Evolutionary conservation across 257 asterid species (phyloP).

Genomic region (Rauvolfia tetraphylla): DNA sequence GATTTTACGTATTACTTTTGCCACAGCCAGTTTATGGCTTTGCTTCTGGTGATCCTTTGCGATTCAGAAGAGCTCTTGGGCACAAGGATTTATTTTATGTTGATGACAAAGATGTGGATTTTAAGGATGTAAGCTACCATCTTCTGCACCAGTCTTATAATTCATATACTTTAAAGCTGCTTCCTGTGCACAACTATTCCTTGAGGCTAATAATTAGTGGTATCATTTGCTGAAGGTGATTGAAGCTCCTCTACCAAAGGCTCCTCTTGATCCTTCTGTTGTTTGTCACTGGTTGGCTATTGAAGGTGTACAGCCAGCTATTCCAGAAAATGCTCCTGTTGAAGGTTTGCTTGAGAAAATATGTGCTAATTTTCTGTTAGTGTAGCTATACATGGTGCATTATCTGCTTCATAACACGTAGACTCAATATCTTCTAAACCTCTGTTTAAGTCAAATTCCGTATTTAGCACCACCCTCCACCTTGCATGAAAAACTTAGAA

Average conservation of each 20-base stretch:
- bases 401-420: background rate
- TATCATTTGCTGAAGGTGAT: slow-evolving; percentile 51
- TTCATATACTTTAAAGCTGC: background rate
- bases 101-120: slow-evolving; percentile 91
- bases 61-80: slow-evolving; percentile 92
- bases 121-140: slow-evolving; percentile 68
- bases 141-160: background rate
- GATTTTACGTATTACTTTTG: background rate
- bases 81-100: slow-evolving; percentile 90
- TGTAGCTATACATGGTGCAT: background rate
- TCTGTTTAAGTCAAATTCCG: background rate
- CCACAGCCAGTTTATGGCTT: slow-evolving; percentile 86
- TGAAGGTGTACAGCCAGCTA: slow-evolving; percentile 95
- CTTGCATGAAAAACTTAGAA: background rate
- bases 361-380: background rate
- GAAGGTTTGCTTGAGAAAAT: slow-evolving; percentile 41
- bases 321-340: slow-evolving; percentile 91
- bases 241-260: slow-evolving; percentile 92
- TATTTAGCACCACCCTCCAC: background rate
- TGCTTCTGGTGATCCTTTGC: slow-evolving; percentile 85
- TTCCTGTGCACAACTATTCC: slow-evolving; percentile 3
- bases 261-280: slow-evolving; percentile 81
- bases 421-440: background rate
- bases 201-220: background rate
- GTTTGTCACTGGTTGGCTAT: slow-evolving; percentile 88